These are phyloP conservation scores for Deuterostichococcus epilithicus DNA, from an alignment of 139 green algal genomes.

Conservation along the genomic window DNA sequence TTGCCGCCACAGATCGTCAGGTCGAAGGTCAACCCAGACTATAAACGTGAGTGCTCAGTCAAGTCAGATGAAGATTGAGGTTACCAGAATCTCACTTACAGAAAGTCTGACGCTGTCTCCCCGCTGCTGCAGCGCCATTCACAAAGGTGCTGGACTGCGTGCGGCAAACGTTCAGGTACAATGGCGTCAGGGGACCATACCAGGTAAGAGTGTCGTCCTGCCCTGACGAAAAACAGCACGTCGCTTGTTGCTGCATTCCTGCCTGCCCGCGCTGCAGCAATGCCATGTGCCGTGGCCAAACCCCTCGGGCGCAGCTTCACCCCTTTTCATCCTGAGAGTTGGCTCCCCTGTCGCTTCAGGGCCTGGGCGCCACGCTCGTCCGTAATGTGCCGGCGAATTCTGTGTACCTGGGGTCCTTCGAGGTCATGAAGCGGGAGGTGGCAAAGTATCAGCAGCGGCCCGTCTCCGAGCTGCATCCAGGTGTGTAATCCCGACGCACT, in stretches of 20 bases:
- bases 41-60: conserved; percentile 81
- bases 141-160: conserved; percentile 72
- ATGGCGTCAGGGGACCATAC: conserved; percentile 79
- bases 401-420: conserved; percentile 92
- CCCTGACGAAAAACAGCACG: no score
- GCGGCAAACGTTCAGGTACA: conserved; percentile 58
- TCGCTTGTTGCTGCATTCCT: conserved; percentile 1
- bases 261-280: background rate
- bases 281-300: no score
- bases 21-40: conserved; percentile 68
- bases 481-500: no score
- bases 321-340: conserved; percentile 4
- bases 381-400: conserved; percentile 90
- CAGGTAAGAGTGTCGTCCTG: no score
- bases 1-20: conserved; percentile 66
- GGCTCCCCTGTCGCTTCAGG: conserved; percentile 60
- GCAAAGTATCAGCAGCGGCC: conserved; percentile 24
- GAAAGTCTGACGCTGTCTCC: no score
- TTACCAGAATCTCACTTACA: no score
- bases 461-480: background rate
- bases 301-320: no score
- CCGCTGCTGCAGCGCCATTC: conserved; percentile 80
- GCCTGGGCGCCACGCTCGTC: conserved; percentile 74
- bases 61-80: no score
- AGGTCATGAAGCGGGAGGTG: conserved; percentile 74